Conservation (phyloP, 768 basidiomycete species). For the Panaeolus cyanescens region DNA sequence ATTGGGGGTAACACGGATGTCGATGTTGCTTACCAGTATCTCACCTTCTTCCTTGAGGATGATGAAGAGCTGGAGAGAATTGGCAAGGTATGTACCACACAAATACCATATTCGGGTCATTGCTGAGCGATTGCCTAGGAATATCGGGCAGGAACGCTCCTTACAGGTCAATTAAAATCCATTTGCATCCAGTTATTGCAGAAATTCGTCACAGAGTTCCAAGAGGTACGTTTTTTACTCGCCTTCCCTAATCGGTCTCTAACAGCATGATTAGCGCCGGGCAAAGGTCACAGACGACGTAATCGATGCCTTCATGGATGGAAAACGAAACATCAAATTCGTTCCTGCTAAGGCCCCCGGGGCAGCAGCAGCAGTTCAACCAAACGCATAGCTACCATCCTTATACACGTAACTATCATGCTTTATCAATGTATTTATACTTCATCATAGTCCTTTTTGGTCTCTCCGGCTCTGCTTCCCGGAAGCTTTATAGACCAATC, state of each 20-base stretch:
- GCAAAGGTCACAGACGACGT: slow-evolving; percentile 79
- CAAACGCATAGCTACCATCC: too few relatives aligned
- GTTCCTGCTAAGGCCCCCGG: not conserved
- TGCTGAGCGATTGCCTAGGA: slow-evolving; percentile 52
- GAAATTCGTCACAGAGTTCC: slow-evolving; percentile 82
- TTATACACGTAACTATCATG: too few relatives aligned
- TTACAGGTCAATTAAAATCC: slow-evolving; percentile 91
- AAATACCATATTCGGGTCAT: not conserved
- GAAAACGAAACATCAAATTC: slow-evolving; percentile 62
- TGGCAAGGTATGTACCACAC: slow-evolving; percentile 58
- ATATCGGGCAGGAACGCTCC: slow-evolving; percentile 83
- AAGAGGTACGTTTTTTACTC: slow-evolving; percentile 49
- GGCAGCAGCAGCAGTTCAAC: not conserved
- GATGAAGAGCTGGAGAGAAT: slow-evolving; percentile 83
- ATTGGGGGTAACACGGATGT: slow-evolving; percentile 93
- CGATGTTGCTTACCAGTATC: slow-evolving; percentile 93
- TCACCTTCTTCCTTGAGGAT: slow-evolving; percentile 94
- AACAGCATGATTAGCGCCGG: slow-evolving; percentile 55
- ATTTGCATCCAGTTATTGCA: slow-evolving; percentile 84
- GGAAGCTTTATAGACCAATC: slow-evolving; percentile 44
- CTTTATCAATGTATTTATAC: too few relatives aligned
- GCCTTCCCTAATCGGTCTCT: not conserved
- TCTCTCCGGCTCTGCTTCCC: slow-evolving; percentile 5
- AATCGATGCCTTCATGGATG: slow-evolving; percentile 79
- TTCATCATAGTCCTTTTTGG: slow-evolving; percentile 13